Evolutionary conservation across 164 flowering plant genomes (phyloP).

Genomic region (Nelumbo lutea): DNA sequence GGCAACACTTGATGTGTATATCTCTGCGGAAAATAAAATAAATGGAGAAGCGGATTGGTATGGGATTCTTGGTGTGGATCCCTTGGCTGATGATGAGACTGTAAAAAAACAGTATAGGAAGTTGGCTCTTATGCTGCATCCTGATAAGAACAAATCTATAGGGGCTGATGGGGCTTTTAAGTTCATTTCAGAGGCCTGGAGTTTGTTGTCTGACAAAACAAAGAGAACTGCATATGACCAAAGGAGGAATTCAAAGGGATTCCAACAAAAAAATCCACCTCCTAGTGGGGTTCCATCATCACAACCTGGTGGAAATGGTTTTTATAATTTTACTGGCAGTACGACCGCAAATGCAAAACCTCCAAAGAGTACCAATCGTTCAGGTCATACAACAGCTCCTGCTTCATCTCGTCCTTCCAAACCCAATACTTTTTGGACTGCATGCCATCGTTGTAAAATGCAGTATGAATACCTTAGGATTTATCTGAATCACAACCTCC

Average conservation of each 20-base stretch:
- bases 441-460: slow-evolving; percentile 60
- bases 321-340: slow-evolving; percentile 31
- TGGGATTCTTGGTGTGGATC: slow-evolving; percentile 64
- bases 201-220: slow-evolving; percentile 62
- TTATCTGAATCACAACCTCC: slow-evolving; percentile 55
- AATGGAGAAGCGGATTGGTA: slow-evolving; percentile 56
- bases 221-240: slow-evolving; percentile 57
- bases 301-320: slow-evolving; percentile 35
- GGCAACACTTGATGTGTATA: slow-evolving; percentile 41
- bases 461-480: slow-evolving; percentile 62
- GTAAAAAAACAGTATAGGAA: slow-evolving; percentile 75
- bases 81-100: slow-evolving; percentile 58
- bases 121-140: slow-evolving; percentile 80
- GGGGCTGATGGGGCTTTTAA: slow-evolving; percentile 97
- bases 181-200: slow-evolving; percentile 83
- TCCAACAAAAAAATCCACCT: slow-evolving; percentile 21
- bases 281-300: slow-evolving; percentile 23
- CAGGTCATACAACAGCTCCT: slow-evolving; percentile 22
- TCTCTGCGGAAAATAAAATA: slow-evolving; percentile 28
- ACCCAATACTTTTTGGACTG: slow-evolving; percentile 64
- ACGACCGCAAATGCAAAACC: slow-evolving; percentile 21
- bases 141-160: slow-evolving; percentile 82
- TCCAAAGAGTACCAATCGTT: slow-evolving; percentile 26
- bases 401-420: slow-evolving; percentile 24
- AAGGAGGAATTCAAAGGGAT: slow-evolving; percentile 34